phyloP scores from a whole-genome alignment of 2,329 filamentous ascomycete species.

The Coniochaeta hoffmannii region DNA sequence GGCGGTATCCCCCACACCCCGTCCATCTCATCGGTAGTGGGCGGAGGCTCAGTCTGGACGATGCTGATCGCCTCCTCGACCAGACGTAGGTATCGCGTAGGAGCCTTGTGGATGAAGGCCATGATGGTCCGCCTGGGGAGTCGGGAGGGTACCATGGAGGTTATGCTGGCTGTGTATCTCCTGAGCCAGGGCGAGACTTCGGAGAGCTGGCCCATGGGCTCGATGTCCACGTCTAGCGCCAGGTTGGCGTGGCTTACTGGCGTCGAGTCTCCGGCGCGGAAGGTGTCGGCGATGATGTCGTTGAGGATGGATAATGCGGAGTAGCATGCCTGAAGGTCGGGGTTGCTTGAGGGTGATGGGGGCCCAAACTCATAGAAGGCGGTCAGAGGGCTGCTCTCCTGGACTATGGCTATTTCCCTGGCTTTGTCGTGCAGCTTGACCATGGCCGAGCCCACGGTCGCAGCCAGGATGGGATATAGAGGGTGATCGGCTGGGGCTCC shows the following conservation, averaged over 20 bases:
- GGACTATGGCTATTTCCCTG: background rate
- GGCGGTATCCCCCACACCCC: background rate
- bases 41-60: slow-evolving; percentile 6
- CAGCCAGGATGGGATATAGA: slow-evolving; percentile 11
- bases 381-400: background rate
- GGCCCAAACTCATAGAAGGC: background rate
- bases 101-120: slow-evolving; percentile 31
- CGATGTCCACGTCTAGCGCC: slow-evolving; percentile 4
- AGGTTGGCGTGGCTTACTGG: slow-evolving; percentile 6
- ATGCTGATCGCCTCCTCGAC: slow-evolving; percentile 23
- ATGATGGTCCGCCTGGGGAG: slow-evolving; percentile 28
- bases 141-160: slow-evolving; percentile 22
- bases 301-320: slow-evolving; percentile 12
- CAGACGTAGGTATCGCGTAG: slow-evolving; percentile 22
- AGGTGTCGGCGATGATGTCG: slow-evolving; percentile 13
- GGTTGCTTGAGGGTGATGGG: background rate
- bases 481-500: slow-evolving; percentile 5
- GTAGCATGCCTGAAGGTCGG: background rate
- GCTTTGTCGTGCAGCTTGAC: slow-evolving; percentile 10
- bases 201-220: slow-evolving; percentile 11
- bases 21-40: background rate
- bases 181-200: slow-evolving; percentile 26
- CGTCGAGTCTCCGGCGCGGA: slow-evolving; percentile 6
- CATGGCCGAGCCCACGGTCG: slow-evolving; percentile 12
- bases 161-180: slow-evolving; percentile 25